Conservation (phyloP, 148 eudicot species). For the Amaranthus hypochondriacus region DNA sequence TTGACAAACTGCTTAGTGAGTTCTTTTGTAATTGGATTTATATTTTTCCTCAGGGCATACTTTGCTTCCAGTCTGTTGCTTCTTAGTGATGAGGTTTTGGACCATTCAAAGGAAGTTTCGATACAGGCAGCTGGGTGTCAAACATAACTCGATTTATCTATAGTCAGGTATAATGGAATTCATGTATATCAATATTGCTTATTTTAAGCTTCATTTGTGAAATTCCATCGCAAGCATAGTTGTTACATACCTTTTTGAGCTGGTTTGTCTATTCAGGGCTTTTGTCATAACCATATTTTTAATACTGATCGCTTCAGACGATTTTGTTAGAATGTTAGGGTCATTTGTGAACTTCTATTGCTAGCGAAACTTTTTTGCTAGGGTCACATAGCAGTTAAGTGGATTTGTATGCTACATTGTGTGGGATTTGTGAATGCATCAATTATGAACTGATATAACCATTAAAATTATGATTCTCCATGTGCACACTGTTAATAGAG, state of each 20-base stretch:
- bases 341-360: no score
- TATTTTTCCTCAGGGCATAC: constrained; percentile 53
- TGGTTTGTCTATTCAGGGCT: neutral
- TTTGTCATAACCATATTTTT: neutral
- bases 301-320: neutral
- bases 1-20: neutral
- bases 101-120: constrained; percentile 52
- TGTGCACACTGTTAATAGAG: neutral
- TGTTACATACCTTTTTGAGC: neutral
- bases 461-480: no score
- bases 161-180: constrained; percentile 51
- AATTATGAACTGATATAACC: no score
- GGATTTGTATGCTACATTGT: no score
- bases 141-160: constrained; percentile 69
- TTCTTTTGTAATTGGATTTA: constrained; percentile 3
- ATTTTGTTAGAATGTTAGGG: no score
- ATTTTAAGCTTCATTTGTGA: neutral
- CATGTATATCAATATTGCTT: neutral
- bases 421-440: no score
- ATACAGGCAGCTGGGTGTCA: constrained; percentile 65
- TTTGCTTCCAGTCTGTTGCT: constrained; percentile 70
- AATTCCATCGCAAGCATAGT: neutral
- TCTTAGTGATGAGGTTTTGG: constrained; percentile 63
- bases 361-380: no score
- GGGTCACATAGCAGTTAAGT: no score